These are phyloP conservation scores for Paralagenidium karlingii DNA, from an alignment of 352 stramenopile species.

Conservation along the genomic window DNA sequence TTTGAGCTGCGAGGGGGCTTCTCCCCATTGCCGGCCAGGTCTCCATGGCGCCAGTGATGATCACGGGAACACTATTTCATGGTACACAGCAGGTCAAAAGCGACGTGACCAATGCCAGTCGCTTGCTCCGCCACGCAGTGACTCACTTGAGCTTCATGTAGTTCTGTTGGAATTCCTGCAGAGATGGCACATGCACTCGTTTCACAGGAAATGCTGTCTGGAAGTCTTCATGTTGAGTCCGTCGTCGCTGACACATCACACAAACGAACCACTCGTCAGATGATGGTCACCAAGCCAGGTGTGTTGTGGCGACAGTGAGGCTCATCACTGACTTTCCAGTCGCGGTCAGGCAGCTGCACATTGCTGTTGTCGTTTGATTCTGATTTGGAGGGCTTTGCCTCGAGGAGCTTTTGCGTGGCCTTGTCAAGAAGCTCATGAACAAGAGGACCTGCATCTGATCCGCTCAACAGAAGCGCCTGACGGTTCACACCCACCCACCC, in stretches of 20 bases:
- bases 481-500: too few relatives aligned
- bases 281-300: background rate
- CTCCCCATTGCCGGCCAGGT: constrained; percentile 71
- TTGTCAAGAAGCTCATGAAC: too few relatives aligned
- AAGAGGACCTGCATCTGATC: too few relatives aligned
- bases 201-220: constrained; percentile 12
- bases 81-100: background rate
- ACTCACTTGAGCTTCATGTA: constrained; percentile 45
- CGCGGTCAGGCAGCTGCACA: too few relatives aligned
- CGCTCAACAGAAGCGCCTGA: too few relatives aligned
- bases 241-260: constrained; percentile 7
- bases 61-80: constrained; percentile 30
- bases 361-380: too few relatives aligned
- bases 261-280: constrained; percentile 8
- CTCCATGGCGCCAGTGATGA: constrained; percentile 69
- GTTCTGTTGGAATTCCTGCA: constrained; percentile 31
- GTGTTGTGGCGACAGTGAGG: background rate
- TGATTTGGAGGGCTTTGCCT: too few relatives aligned
- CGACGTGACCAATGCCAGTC: background rate
- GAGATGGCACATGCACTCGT: constrained; percentile 36
- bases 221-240: constrained; percentile 9
- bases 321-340: too few relatives aligned
- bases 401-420: too few relatives aligned
- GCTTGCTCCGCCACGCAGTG: background rate
- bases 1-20: too few relatives aligned